Percentiles rank a stretch among this genome's conserved stretches.
These are phyloP conservation scores for Arthrobotrys musiformis DNA, from an alignment of 2,329 filamentous ascomycete species.

Conservation along the genomic window DNA sequence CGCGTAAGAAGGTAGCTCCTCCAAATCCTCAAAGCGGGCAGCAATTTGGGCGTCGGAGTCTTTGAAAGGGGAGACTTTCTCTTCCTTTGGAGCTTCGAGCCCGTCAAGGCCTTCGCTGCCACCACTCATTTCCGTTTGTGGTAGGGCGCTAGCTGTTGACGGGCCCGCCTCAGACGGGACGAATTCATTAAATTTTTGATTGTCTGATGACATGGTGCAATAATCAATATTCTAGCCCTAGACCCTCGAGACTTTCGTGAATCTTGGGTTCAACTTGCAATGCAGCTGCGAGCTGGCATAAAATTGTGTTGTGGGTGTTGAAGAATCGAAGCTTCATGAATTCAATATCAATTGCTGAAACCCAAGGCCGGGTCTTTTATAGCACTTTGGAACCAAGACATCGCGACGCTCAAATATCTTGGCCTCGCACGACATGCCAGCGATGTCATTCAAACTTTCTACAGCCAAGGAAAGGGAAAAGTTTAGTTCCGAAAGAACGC, in stretches of 20 bases:
- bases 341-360: not conserved
- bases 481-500: conserved; percentile 5
- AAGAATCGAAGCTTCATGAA: not conserved
- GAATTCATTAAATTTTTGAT: conserved; percentile 10
- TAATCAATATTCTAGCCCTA: not conserved
- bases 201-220: not conserved
- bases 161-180: conserved; percentile 23
- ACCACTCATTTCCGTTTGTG: not conserved
- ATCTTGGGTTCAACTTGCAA: not conserved
- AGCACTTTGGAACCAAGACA: not conserved
- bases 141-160: conserved; percentile 4
- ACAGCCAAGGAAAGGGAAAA: not conserved
- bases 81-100: not conserved
- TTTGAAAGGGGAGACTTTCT: not conserved
- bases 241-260: not conserved
- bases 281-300: not conserved
- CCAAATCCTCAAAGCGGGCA: conserved; percentile 11
- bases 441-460: not conserved
- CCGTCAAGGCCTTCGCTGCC: not conserved
- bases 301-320: conserved; percentile 15
- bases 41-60: conserved; percentile 21
- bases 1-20: conserved; percentile 24
- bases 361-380: not conserved
- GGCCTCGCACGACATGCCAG: conserved; percentile 7
- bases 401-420: not conserved